Evolutionary conservation across 208 protist genomes (phyloP), one percentile per base, ranked within the genome.

Genomic region (Leishmania turanica): DNA sequence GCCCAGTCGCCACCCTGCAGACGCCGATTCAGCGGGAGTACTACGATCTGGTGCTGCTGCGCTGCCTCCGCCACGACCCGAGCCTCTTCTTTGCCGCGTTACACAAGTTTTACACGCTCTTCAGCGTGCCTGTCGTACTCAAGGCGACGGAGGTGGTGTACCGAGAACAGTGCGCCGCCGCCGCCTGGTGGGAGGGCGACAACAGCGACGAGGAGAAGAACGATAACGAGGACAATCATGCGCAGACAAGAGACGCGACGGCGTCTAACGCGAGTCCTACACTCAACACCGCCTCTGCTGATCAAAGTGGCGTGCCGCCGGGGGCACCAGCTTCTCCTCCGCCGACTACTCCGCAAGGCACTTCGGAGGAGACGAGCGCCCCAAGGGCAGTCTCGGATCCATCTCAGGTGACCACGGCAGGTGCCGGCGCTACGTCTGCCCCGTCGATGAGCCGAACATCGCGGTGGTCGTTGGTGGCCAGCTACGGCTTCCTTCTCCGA

Each of bases 21-120:
- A 54, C 49, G 1, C 78, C 82, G 40, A 95, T 95, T 49, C 80
- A 75, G 42, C 82, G 84, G 19, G 78, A 87, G 79, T 96, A 93
- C 81, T 96, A 96, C 80, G 88, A 91, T n/a, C 75, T 94, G 77
- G 84, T 96, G 60, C 84, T 96, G 51, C 81, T 93, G 73, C 85
- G 90, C 4, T 91, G 85, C 65, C 69, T 95, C 24, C 89, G 90
- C 53, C 81, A 85, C 45, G 78, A 85, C 65, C 69, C 86, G 53
- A 76, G 79, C n/a, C 75, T 78, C 27, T 90, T 92, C 75, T 72
- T 74, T 53, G 53, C 66, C 2, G 84, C 88, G 37, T 54, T 91
- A 27, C 80, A 85, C 40, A 76, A 73, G 64, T 78, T 88, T 51
- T 24, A 82, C 17, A 34, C 83, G 19, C 78, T 88, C 24, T 90